phyloP scores from a whole-genome alignment of 169 alveolate genomes.

The Cryptosporidium ubiquitum region DNA sequence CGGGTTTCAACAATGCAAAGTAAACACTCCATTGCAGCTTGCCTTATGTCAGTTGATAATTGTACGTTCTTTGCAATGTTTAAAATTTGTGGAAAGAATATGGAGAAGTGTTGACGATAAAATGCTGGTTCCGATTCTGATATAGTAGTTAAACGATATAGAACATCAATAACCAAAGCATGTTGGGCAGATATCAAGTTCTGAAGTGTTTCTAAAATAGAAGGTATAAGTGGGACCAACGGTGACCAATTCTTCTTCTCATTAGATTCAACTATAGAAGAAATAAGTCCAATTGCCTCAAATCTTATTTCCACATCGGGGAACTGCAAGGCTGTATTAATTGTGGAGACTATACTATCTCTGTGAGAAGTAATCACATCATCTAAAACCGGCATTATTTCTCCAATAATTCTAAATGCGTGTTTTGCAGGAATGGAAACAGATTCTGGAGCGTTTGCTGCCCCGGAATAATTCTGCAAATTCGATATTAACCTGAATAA shows the following conservation, averaged over 20 bases:
- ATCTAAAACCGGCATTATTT: slow-evolving; percentile 70
- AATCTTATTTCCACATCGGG: slow-evolving; percentile 66
- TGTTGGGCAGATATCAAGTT: slow-evolving; percentile 61
- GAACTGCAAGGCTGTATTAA: slow-evolving; percentile 60
- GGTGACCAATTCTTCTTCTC: slow-evolving; percentile 72
- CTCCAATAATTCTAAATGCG: slow-evolving; percentile 70
- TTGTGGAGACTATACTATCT: slow-evolving; percentile 65
- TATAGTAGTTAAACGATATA: slow-evolving; percentile 65
- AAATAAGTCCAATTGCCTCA: slow-evolving; percentile 68
- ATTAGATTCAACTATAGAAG: slow-evolving; percentile 63
- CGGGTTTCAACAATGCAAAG: slow-evolving; percentile 70
- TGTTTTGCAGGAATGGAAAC: slow-evolving; percentile 65
- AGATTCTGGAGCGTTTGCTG: slow-evolving; percentile 59
- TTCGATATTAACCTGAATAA: slow-evolving; percentile 58
- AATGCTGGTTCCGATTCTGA: slow-evolving; percentile 70
- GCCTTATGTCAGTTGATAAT: slow-evolving; percentile 61
- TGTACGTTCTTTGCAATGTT: slow-evolving; percentile 54
- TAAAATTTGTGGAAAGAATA: slow-evolving; percentile 57
- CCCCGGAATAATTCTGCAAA: slow-evolving; percentile 29
- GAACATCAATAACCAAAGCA: slow-evolving; percentile 60
- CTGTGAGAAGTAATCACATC: slow-evolving; percentile 63
- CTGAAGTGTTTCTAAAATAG: slow-evolving; percentile 50
- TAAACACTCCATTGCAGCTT: slow-evolving; percentile 69
- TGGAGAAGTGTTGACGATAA: slow-evolving; percentile 58
- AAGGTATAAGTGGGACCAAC: slow-evolving; percentile 44